Conservation (phyloP, 2,329 filamentous ascomycete species). For the Myriosclerotinia scirpicola region DNA sequence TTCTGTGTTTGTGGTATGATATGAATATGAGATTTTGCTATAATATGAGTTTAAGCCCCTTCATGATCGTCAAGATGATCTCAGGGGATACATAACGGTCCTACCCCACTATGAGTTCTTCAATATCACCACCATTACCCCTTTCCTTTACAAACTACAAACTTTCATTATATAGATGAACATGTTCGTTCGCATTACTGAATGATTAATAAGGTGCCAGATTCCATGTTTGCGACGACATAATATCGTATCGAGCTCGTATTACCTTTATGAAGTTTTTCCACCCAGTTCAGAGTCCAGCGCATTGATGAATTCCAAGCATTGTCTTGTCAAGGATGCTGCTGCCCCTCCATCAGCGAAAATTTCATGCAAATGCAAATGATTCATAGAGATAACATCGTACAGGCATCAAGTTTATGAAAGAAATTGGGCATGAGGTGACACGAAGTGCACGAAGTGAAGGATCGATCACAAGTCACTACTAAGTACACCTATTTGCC, state of each 20-base stretch:
- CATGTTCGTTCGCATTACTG: neutral
- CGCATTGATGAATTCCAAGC: conserved; percentile 10
- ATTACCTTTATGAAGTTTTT: neutral
- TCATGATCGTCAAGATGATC: neutral
- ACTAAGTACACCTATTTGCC: too few species aligned
- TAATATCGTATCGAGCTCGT: neutral
- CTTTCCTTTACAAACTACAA: too few species aligned
- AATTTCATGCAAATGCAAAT: conserved; percentile 4
- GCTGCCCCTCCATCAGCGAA: conserved; percentile 23
- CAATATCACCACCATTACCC: neutral
- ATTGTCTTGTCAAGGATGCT: conserved; percentile 21
- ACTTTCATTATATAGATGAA: neutral
- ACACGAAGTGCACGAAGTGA: too few species aligned
- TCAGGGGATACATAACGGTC: neutral
- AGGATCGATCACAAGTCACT: neutral
- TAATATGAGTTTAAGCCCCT: neutral
- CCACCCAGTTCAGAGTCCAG: neutral
- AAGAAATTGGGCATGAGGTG: neutral
- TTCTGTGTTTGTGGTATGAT: neutral
- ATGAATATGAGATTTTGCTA: neutral
- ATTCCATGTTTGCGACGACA: neutral
- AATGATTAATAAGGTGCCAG: neutral
- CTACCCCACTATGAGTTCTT: neutral
- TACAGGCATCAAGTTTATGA: neutral
- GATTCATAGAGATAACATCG: neutral